Base-by-base conservation (phyloP, 108 stramenopile genomes). In the Licmophora abbreviata region DNA sequence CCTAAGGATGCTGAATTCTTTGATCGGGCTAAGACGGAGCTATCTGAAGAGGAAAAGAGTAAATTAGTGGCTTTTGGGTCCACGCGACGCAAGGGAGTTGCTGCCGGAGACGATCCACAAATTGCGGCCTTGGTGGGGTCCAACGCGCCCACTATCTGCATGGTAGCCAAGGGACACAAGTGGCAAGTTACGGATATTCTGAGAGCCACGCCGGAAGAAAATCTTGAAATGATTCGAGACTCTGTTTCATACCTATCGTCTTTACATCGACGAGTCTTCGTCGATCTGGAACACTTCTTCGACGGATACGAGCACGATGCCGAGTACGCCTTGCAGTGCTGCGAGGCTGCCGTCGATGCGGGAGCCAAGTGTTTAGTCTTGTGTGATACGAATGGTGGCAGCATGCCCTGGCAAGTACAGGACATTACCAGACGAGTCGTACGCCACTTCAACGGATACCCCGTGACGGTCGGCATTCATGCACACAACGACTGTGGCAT, bases 361-460 rank as follows among this genome's bases (percentile, higher is more conserved):
- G 92, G 89, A 0, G 95, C 89, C 17, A 58, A 66, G 11, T 81
- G 82, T 33, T 56, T 95, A 32, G 95, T 95, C 6, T 69, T 94
- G 60, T 95, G 95, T 67, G 95, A 95, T 73, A 95, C 95, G 23
- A 95, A 95, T 64, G 95, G 95, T 6, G 95, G 92, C 21, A 69
- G 56, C 45, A 89, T 95, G 77, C 92, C 92, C 11, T 95, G 94
- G 94, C 82, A 92, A 54, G 56, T 93, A 9, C 71, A 70, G 17
- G 37, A 59, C 4, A 69, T 81, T 1, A 66, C 82, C 10, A 22
- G 46, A 11, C 50, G 56, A 21, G 68, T 81, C 43, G 71, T 83
- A 6, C 33, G 47, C 6, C 48, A 68, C 26, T 82, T 82, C 54
- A 52, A 52, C 4, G 24, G 21, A 18, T 10, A 37, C 4, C 45